These are phyloP conservation scores for Triglochin maritima DNA, from an alignment of 106 monocot genomes.

Conservation along the genomic window DNA sequence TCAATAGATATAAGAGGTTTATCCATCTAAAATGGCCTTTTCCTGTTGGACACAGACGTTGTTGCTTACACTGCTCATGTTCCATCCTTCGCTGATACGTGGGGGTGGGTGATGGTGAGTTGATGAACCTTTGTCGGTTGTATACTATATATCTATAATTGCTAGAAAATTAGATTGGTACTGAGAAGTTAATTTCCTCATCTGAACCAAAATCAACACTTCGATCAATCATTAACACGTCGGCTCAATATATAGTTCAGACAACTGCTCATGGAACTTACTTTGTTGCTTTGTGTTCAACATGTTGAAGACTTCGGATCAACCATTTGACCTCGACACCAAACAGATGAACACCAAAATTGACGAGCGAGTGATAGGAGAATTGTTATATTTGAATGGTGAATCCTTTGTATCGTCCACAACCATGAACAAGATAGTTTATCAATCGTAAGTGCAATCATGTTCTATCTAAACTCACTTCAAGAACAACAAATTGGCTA, in stretches of 20 bases:
- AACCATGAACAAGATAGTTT: slow-evolving; percentile 60
- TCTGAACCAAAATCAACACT: no score
- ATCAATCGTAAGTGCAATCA: not conserved
- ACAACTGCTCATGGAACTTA: not conserved
- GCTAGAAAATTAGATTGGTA: no score
- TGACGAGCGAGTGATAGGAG: slow-evolving; percentile 40
- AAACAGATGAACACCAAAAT: slow-evolving; percentile 37
- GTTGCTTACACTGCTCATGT: slow-evolving; percentile 70
- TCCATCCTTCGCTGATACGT: slow-evolving; percentile 69
- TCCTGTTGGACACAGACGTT: slow-evolving; percentile 36
- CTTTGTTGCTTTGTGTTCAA: no score
- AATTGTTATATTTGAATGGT: slow-evolving; percentile 51
- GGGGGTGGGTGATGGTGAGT: slow-evolving; percentile 85
- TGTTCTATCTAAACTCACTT: not conserved
- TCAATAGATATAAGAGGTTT: no score
- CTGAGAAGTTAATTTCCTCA: no score
- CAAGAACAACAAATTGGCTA: not conserved
- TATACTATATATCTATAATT: not conserved
- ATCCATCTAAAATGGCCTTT: no score
- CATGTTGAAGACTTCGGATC: slow-evolving; percentile 48
- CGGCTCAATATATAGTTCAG: not conserved
- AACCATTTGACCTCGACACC: slow-evolving; percentile 34
- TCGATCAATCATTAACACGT: no score
- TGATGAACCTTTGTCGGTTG: not conserved
- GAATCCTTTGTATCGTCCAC: slow-evolving; percentile 48